Evolutionary conservation across 2,329 filamentous ascomycete genomes (phyloP).

Genomic region (Cercospora canescens): DNA sequence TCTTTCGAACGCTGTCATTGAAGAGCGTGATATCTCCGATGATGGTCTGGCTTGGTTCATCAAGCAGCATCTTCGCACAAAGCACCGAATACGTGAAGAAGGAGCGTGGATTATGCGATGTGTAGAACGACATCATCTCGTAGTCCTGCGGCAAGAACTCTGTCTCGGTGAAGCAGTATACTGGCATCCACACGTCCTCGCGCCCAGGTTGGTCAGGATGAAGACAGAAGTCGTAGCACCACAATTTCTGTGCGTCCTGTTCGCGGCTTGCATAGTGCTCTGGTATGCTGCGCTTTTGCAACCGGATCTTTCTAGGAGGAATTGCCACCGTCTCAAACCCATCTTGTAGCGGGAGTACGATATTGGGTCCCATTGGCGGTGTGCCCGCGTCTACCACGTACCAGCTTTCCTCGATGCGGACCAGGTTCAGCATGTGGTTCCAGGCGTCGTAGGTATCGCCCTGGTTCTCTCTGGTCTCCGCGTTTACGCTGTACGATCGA

Average conservation of each 20-base stretch:
- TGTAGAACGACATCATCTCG: slow-evolving; percentile 59
- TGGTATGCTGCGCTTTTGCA: slow-evolving; percentile 28
- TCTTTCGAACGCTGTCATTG: slow-evolving; percentile 47
- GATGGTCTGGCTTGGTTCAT: slow-evolving; percentile 37
- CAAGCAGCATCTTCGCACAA: slow-evolving; percentile 56
- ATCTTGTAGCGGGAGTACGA: slow-evolving; percentile 40
- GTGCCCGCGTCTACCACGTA: slow-evolving; percentile 47
- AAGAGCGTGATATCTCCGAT: slow-evolving; percentile 44
- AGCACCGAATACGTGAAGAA: slow-evolving; percentile 59
- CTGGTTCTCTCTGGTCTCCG: slow-evolving; percentile 21
- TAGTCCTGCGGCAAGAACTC: slow-evolving; percentile 66
- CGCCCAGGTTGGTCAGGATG: slow-evolving; percentile 32
- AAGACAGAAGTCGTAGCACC: slow-evolving; percentile 43
- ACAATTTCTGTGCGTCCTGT: slow-evolving; percentile 39
- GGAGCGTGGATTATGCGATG: slow-evolving; percentile 50
- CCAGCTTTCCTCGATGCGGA: slow-evolving; percentile 33
- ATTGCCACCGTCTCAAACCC: slow-evolving; percentile 21
- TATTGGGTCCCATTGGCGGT: slow-evolving; percentile 36
- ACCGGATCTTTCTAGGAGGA: slow-evolving; percentile 19
- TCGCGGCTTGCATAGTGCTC: slow-evolving; percentile 25
- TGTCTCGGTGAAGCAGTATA: slow-evolving; percentile 65
- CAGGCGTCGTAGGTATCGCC: slow-evolving; percentile 33
- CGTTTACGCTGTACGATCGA: slow-evolving; percentile 23
- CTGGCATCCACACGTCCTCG: slow-evolving; percentile 55
- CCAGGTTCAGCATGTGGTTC: slow-evolving; percentile 49